These are phyloP conservation scores for Tympanopsis confertula DNA, from an alignment of 2,329 filamentous ascomycete genomes.

Conservation along the genomic window DNA sequence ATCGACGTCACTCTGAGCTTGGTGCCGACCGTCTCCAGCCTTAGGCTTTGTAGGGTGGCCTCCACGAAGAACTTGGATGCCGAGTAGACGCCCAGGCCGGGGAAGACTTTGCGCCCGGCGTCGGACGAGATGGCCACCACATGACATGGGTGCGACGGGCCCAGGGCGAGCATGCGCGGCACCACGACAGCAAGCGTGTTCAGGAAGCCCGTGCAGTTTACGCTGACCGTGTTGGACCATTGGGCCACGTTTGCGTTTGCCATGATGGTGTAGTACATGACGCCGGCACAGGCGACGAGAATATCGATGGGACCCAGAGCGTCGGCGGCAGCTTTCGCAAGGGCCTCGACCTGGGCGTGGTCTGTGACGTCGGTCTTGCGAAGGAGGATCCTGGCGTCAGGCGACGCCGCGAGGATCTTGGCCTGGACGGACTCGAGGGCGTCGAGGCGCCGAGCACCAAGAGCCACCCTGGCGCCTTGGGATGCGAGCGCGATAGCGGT, in stretches of 20 bases:
- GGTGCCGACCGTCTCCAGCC: slow-evolving; percentile 64
- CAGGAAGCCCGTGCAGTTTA: slow-evolving; percentile 75
- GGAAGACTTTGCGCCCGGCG: slow-evolving; percentile 71
- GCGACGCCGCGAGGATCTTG: slow-evolving; percentile 32
- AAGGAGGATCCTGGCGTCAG: slow-evolving; percentile 54
- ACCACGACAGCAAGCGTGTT: slow-evolving; percentile 61
- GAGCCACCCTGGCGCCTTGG: slow-evolving; percentile 61
- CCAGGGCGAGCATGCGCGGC: slow-evolving; percentile 59
- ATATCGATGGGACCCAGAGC: slow-evolving; percentile 66
- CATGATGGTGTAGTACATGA: slow-evolving; percentile 89
- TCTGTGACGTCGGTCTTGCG: slow-evolving; percentile 65
- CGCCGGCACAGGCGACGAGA: slow-evolving; percentile 68
- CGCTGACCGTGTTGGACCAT: slow-evolving; percentile 73
- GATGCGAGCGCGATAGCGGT: slow-evolving; percentile 56
- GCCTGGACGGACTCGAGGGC: slow-evolving; percentile 57
- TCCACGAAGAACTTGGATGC: slow-evolving; percentile 80
- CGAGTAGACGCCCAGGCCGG: slow-evolving; percentile 70
- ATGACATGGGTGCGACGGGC: slow-evolving; percentile 58
- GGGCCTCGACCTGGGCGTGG: slow-evolving; percentile 50
- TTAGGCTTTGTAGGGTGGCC: slow-evolving; percentile 63
- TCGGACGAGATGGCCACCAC: slow-evolving; percentile 73
- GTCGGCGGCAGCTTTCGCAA: slow-evolving; percentile 45
- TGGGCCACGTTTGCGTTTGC: slow-evolving; percentile 61
- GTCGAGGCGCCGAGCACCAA: slow-evolving; percentile 60
- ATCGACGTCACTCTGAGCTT: slow-evolving; percentile 64